Conservation (phyloP, 495 filamentous ascomycete species). For the Usnea hakonensis region DNA sequence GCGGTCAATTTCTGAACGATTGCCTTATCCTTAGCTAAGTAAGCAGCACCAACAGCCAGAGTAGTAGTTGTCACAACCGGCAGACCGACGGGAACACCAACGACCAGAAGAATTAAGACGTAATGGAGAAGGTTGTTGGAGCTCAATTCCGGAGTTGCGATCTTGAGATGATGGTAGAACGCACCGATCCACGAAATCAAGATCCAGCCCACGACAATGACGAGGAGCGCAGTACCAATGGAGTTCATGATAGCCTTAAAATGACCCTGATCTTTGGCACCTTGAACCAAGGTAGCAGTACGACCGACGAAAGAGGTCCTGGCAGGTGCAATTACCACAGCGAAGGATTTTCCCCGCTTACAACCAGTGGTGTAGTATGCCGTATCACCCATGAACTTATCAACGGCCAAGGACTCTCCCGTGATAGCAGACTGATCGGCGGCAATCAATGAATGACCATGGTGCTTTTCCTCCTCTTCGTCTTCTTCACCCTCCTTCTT, state of each 20-base stretch:
- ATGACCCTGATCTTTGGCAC: conserved; percentile 63
- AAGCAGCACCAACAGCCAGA: conserved; percentile 92
- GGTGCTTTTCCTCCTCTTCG: conserved; percentile 48
- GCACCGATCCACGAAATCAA: conserved; percentile 65
- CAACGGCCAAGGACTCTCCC: conserved; percentile 69
- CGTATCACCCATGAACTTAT: conserved; percentile 68
- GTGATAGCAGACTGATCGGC: conserved; percentile 70
- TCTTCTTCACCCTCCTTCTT: conserved; percentile 54
- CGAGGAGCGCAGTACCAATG: conserved; percentile 59
- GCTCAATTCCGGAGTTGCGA: conserved; percentile 51
- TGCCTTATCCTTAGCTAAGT: conserved; percentile 89
- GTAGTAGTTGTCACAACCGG: conserved; percentile 93
- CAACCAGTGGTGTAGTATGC: conserved; percentile 72
- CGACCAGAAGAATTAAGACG: conserved; percentile 68
- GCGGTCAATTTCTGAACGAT: conserved; percentile 95
- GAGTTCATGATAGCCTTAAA: conserved; percentile 81
- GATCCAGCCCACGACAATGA: conserved; percentile 68
- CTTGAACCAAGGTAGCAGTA: conserved; percentile 62
- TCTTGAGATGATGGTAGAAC: conserved; percentile 63
- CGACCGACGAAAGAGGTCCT: conserved; percentile 65
- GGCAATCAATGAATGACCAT: conserved; percentile 57
- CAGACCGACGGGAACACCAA: conserved; percentile 93
- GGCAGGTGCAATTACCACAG: conserved; percentile 54
- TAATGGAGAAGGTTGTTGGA: conserved; percentile 53
- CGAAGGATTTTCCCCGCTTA: conserved; percentile 71